A percentile compares a stretch with the other conserved stretches of the same genome.
phyloP scores from a whole-genome alignment of 768 basidiomycete genomes.

The Leccinellum luteum region DNA sequence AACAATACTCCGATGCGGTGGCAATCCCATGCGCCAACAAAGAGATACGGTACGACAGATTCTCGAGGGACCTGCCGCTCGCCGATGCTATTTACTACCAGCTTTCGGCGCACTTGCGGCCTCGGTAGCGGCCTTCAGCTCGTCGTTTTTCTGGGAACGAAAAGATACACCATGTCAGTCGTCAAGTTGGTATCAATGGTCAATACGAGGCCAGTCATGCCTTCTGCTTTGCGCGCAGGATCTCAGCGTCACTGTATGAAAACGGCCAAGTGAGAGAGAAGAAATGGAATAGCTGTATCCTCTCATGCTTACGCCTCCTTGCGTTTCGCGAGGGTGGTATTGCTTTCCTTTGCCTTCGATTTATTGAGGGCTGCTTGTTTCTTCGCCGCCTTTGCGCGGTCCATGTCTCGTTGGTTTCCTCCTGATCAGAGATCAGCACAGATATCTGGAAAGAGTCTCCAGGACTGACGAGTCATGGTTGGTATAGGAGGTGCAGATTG shows the following conservation, averaged over 20 bases:
- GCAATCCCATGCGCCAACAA: neutral
- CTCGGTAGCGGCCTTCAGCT: conserved; percentile 39
- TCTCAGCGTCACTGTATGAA: conserved; percentile 65
- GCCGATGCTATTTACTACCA: conserved; percentile 38
- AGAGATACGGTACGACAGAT: conserved; percentile 11
- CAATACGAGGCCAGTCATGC: conserved; percentile 35
- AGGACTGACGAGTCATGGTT: conserved; percentile 55
- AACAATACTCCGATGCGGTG: conserved; percentile 11
- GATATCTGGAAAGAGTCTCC: neutral
- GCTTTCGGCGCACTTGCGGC: conserved; percentile 12
- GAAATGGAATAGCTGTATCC: conserved; percentile 12
- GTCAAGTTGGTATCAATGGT: neutral
- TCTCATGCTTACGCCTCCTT: conserved; percentile 65
- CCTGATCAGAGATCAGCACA: conserved; percentile 43
- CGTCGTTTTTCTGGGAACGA: conserved; percentile 53
- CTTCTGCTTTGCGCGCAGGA: conserved; percentile 77
- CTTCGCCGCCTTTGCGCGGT: conserved; percentile 72
- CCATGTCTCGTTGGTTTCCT: conserved; percentile 79
- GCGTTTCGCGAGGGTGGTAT: conserved; percentile 57
- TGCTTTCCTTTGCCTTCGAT: conserved; percentile 70
- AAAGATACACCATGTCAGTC: conserved; percentile 8
- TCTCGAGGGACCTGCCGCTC: conserved; percentile 16
- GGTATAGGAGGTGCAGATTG: conserved; percentile 1
- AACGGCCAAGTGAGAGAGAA: conserved; percentile 25
- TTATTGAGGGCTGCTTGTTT: conserved; percentile 52